phyloP scores from a whole-genome alignment of 352 stramenopile genomes.

The Pythium sukuiense region DNA sequence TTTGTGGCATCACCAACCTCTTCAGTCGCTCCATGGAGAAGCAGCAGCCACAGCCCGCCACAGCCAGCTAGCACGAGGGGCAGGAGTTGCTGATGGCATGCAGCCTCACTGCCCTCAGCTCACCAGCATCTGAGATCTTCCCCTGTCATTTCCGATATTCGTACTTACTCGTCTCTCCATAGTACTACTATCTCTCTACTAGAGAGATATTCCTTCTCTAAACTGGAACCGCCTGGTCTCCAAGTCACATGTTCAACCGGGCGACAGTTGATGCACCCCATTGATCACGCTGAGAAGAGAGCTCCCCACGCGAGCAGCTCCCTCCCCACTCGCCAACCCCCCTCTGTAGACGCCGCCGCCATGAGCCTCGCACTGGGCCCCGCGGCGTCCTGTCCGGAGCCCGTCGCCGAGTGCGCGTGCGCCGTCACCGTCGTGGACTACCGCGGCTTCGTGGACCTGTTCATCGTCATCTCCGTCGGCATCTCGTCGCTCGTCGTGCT shows the following conservation, averaged over 20 bases:
- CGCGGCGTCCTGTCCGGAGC: background rate
- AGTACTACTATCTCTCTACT: background rate
- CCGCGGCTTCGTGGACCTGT: constrained; percentile 54
- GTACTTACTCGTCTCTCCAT: background rate
- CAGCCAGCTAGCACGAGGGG: too few relatives aligned
- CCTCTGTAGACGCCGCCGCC: background rate
- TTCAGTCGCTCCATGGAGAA: background rate
- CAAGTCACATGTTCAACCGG: constrained; percentile 16
- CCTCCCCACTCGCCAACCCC: background rate
- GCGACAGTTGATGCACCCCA: background rate
- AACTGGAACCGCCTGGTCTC: background rate
- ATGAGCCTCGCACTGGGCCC: background rate
- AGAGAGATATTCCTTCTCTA: constrained; percentile 1
- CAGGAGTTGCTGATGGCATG: background rate
- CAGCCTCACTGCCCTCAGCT: background rate
- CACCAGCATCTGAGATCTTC: too few relatives aligned
- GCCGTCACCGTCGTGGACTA: constrained; percentile 15
- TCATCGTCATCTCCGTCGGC: constrained; percentile 66
- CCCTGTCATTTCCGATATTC: background rate
- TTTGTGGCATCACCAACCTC: background rate
- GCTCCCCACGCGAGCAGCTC: background rate
- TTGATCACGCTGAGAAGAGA: background rate
- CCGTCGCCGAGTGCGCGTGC: constrained; percentile 7
- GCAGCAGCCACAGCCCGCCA: background rate
- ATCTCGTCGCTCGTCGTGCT: constrained; percentile 66